These are phyloP conservation scores for Saccharomycopsis babjevae DNA, from an alignment of 805 yeast genomes.

Conservation along the genomic window DNA sequence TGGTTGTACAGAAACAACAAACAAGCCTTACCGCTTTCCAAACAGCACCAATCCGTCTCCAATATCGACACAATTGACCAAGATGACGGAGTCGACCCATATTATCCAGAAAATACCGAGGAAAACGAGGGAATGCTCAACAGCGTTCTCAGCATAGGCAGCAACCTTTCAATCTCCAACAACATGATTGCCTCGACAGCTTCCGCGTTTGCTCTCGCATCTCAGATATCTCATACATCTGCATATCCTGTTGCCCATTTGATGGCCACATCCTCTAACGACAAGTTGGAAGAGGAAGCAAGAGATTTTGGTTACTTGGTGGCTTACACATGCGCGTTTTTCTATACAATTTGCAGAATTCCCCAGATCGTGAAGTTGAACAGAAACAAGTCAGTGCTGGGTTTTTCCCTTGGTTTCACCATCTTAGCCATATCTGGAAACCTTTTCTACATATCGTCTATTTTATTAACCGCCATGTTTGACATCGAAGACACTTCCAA, in stretches of 20 bases:
- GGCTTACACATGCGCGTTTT: slow-evolving; percentile 73
- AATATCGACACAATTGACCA: background rate
- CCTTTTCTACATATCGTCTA: slow-evolving; percentile 63
- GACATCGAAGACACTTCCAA: slow-evolving; percentile 13
- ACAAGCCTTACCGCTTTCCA: slow-evolving; percentile 20
- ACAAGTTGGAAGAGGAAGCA: background rate
- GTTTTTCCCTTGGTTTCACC: slow-evolving; percentile 61
- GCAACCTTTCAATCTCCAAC: background rate
- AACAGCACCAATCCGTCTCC: slow-evolving; percentile 25
- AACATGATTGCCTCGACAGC: background rate
- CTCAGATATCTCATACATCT: slow-evolving; percentile 21
- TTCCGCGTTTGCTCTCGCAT: slow-evolving; percentile 19
- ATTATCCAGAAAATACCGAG: background rate
- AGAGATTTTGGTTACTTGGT: slow-evolving; percentile 31
- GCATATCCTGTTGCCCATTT: slow-evolving; percentile 15
- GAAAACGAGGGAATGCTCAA: slow-evolving; percentile 9
- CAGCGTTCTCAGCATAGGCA: slow-evolving; percentile 5
- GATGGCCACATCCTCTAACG: background rate
- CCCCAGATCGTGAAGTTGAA: slow-evolving; percentile 81
- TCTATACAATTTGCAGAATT: slow-evolving; percentile 68
- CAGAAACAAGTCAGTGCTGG: slow-evolving; percentile 72
- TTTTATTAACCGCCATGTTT: slow-evolving; percentile 54
- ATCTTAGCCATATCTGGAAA: slow-evolving; percentile 69
- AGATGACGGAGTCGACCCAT: slow-evolving; percentile 5
- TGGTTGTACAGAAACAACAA: slow-evolving; percentile 44